Evolutionary conservation across 306 rosid genomes (phyloP), one percentile per base, ranked within the genome.

Genomic region (Vicia sativa): DNA sequence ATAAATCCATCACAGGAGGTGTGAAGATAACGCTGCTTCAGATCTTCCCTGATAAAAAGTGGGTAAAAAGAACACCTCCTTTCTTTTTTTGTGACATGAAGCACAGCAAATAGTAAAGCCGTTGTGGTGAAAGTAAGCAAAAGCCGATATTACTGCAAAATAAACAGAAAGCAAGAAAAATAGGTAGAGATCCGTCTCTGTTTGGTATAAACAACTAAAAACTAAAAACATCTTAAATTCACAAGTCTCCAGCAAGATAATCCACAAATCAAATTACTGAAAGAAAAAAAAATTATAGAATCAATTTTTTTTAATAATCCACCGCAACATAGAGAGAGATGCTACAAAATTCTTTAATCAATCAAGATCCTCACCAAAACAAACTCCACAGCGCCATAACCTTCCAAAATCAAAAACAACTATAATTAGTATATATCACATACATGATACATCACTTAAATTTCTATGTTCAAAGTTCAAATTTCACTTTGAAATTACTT

Each of bases 331-430:
- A 79, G 84, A 65, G 83, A 52, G 49, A 57, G 59, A 74, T 50
- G 70, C 84, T 80, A 85, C 80, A 73, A 89, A 89, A 80, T 61
- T 86, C 85, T 85, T 84, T 81, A 79, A 54, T 84, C 90, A 79
- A 54, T 84, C 90, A 88, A 87, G 78, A 88, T 79, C 85, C 97
- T 93, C 99, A 93, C 99, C 99, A 85, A 86, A 84, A 88, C 77
- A 87, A 83, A 85, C 70, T 77, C 65, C 85, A 83, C 72, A 78
- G 86, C 85, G 86, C 84, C 97, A 86, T 82, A 82, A 86, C 97
- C 97, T 90, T 85, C 64, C 67, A 80, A 82, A 77, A 34, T 57
- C 69, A 63, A 37, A 68, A 64, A 70, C 53, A 55, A 5, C 56
- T 42, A 57, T 42, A 28, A 56, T 56, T 44, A 70, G 75, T 37